Conservation (phyloP, 2,329 filamentous ascomycete species). For the Apiospora malaysiana region DNA sequence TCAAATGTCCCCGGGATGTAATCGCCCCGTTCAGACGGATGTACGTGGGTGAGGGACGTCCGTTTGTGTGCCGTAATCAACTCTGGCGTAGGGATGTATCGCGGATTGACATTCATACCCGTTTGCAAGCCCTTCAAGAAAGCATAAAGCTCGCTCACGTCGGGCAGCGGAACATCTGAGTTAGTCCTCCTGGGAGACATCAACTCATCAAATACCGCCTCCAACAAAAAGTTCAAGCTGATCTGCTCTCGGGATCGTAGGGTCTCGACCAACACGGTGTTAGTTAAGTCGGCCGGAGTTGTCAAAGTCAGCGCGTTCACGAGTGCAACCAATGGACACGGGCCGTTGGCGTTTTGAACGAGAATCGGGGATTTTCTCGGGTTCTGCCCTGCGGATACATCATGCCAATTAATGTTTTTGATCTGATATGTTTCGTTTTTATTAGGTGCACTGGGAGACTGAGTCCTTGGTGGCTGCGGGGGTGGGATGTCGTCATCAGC, state of each 20-base stretch:
- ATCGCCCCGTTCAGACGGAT: constrained; percentile 55
- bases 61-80: constrained; percentile 54
- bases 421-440: constrained; percentile 86
- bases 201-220: constrained; percentile 91
- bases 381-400: constrained; percentile 63
- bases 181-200: constrained; percentile 76
- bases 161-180: constrained; percentile 71
- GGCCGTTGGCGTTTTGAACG: constrained; percentile 92
- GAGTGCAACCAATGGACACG: constrained; percentile 88
- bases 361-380: constrained; percentile 84
- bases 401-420: constrained; percentile 87
- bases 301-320: constrained; percentile 91
- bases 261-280: constrained; percentile 78
- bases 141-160: constrained; percentile 84
- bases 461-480: constrained; percentile 46
- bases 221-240: constrained; percentile 81
- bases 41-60: constrained; percentile 58
- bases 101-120: constrained; percentile 97
- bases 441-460: constrained; percentile 44
- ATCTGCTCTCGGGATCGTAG: constrained; percentile 84
- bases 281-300: constrained; percentile 65
- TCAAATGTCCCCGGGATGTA: constrained; percentile 78
- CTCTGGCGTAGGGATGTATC: constrained; percentile 70
- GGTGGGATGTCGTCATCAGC: constrained; percentile 30
- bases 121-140: constrained; percentile 91